Evolutionary conservation across 202 grass and related monocot species (phyloP), one percentile per base, ranked within the genome.

Genomic region (Panicum hallii): DNA sequence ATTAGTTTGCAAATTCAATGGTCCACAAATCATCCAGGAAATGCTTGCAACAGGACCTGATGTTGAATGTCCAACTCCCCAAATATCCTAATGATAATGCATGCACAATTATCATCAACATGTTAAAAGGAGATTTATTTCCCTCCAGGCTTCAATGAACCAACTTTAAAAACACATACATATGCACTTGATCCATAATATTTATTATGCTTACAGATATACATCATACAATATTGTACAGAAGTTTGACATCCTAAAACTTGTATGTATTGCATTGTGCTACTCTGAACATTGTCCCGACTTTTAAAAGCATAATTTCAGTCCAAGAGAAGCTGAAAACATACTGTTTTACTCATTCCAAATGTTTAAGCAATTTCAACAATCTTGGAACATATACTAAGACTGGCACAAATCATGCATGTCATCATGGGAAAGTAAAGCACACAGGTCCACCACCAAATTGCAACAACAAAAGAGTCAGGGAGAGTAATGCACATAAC

Each of bases 281-380:
- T 80, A 66, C 62, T 65, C 0, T 16, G 14, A 70, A 63, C 44
- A 3, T 63, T 64, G 20, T 23, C 36, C 44, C 49, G 52, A 70
- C 10, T 85, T 85, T 30, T 5, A 5, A 73, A 73, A 77, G 45
- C 55, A 77, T 28, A 63, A 77, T 20, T 82, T 44, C 38, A n/a
- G 17, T 53, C 52, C 42, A 66, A 32, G 23, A 41, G 23, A 54
- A 81, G 14, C 36, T 70, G 44, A 23, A 81, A 62, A 62, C 48
- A 49, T 76, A 60, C 23, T 76, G 47, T 65, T 72, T n/a, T 15
- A 77, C 55, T 44, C 7, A 12, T 32, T 71, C 40, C 43, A 63
- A 26, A 70, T 49, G 44, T 34, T 45, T 78, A 78, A 78, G 26
- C 15, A 56, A 60, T 41, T 78, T 49, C 4, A 81, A 40, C 34